phyloP scores from a whole-genome alignment of 2,329 filamentous ascomycete genomes.

The Ophiostoma novo-ulmi region DNA sequence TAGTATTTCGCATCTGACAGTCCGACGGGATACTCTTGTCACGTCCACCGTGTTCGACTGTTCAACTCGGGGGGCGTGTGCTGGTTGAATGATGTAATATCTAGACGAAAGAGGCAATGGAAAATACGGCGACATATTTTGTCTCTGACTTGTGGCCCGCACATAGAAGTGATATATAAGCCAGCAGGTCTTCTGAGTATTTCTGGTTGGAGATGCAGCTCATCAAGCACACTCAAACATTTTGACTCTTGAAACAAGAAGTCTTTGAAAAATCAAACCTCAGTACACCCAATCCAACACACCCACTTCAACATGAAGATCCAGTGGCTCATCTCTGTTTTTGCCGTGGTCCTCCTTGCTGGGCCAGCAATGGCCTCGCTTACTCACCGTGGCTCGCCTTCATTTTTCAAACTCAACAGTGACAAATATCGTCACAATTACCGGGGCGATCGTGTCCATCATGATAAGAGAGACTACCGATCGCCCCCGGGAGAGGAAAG shows the following conservation, averaged over 20 bases:
- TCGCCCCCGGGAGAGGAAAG: not conserved
- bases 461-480: slow-evolving; percentile 2
- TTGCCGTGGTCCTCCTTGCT: slow-evolving; percentile 3
- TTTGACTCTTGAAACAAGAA: not conserved
- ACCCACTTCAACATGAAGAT: slow-evolving; percentile 16
- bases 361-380: slow-evolving; percentile 9
- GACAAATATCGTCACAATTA: not conserved
- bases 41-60: not conserved
- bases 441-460: not conserved
- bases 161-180: not conserved
- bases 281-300: not conserved
- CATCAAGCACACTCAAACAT: not conserved
- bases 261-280: too few relatives aligned
- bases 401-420: not conserved
- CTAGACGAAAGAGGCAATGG: not conserved
- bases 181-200: not conserved
- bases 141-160: not conserved
- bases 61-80: not conserved
- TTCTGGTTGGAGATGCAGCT: not conserved
- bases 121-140: not conserved
- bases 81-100: not conserved
- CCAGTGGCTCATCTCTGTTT: slow-evolving; percentile 5
- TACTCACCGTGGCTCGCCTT: slow-evolving; percentile 12
- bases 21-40: slow-evolving; percentile 6
- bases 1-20: not conserved